phyloP scores from a whole-genome alignment of 768 basidiomycete genomes.

The Pisolithus microcarpus region DNA sequence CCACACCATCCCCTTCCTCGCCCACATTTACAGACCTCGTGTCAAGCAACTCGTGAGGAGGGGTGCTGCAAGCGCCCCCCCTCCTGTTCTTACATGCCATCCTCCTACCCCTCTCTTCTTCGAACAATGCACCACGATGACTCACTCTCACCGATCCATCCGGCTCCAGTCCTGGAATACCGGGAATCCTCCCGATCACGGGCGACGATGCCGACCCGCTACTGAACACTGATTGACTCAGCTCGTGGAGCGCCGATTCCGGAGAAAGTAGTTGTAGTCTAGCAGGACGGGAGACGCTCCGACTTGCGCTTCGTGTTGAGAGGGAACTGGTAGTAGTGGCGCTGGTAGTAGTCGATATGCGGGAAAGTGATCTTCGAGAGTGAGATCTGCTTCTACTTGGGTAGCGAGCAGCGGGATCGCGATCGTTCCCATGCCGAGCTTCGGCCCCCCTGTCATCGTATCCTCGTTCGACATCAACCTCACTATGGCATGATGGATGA shows the following conservation, averaged over 20 bases:
- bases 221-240: slow-evolving; percentile 16
- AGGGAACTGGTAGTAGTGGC: slow-evolving; percentile 26
- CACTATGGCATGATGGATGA: not conserved
- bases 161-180: not conserved
- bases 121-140: not conserved
- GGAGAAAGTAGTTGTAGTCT: slow-evolving; percentile 18
- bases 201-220: slow-evolving; percentile 8
- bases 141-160: not conserved
- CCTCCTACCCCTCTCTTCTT: too few species aligned
- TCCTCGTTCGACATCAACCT: slow-evolving; percentile 8
- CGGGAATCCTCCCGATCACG: not conserved
- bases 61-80: too few species aligned
- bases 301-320: slow-evolving; percentile 32
- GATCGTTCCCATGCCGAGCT: slow-evolving; percentile 22
- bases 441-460: slow-evolving; percentile 16
- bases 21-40: too few species aligned
- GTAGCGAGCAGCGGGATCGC: slow-evolving; percentile 19
- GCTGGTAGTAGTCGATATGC: slow-evolving; percentile 34
- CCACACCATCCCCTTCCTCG: not conserved
- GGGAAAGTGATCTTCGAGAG: slow-evolving; percentile 41
- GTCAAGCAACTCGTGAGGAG: too few species aligned
- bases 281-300: slow-evolving; percentile 36
- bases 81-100: too few species aligned
- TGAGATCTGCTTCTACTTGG: slow-evolving; percentile 3
- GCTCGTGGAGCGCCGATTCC: slow-evolving; percentile 16